phyloP scores from a whole-genome alignment of 345 rosid species.

The Melaleuca quinquenervia region DNA sequence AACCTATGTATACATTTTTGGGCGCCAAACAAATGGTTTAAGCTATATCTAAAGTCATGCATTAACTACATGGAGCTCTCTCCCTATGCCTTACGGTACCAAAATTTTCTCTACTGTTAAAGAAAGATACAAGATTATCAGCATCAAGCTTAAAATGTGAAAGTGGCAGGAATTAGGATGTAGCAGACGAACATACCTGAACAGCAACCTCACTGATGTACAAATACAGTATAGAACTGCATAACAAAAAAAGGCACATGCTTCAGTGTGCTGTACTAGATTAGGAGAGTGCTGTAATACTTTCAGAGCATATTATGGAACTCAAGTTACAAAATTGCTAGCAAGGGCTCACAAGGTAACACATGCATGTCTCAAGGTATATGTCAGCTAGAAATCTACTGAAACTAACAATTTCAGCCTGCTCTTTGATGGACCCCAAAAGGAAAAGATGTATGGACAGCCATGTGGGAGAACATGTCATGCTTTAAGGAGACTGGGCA shows the following conservation, averaged over 20 bases:
- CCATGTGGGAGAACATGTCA: background rate
- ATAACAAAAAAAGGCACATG: conserved; percentile 4
- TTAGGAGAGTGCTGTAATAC: background rate
- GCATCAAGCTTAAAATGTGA: background rate
- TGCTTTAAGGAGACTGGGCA: background rate
- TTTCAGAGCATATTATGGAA: background rate
- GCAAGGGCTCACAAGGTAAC: background rate
- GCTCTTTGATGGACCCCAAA: background rate
- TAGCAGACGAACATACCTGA: conserved; percentile 53
- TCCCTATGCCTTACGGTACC: background rate
- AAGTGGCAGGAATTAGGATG: background rate
- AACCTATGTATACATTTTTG: background rate
- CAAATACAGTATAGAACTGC: conserved; percentile 66
- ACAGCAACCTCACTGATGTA: conserved; percentile 72
- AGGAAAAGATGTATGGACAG: background rate
- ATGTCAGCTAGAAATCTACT: background rate
- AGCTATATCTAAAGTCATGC: background rate
- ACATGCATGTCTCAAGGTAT: background rate
- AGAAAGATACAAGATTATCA: background rate
- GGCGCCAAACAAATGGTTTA: background rate
- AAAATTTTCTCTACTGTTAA: background rate
- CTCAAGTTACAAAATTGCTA: background rate
- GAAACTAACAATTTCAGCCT: background rate
- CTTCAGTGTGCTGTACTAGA: conserved; percentile 8
- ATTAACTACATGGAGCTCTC: background rate